Conservation (phyloP, 306 rosid genomes). For the Senna siamea region DNA sequence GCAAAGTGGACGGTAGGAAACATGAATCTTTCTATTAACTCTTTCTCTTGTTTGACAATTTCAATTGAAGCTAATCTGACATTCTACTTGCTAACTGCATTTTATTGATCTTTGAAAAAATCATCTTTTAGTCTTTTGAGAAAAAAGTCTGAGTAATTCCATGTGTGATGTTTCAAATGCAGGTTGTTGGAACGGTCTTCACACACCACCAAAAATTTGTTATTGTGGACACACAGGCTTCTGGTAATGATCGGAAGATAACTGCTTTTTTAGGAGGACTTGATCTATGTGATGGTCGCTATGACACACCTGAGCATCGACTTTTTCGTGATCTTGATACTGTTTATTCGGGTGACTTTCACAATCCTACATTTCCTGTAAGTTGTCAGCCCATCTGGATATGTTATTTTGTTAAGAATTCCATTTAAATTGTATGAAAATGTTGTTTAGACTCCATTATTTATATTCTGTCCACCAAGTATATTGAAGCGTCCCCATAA, state of each 20-base stretch:
- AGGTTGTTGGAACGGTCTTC: slow-evolving; percentile 87
- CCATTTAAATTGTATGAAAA: slow-evolving; percentile 1
- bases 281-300: slow-evolving; percentile 97
- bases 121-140: slow-evolving; percentile 29
- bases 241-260: slow-evolving; percentile 78
- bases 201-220: slow-evolving; percentile 98
- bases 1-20: slow-evolving; percentile 28
- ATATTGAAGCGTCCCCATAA: slow-evolving; percentile 10
- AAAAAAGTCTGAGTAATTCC: slow-evolving; percentile 28
- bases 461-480: slow-evolving; percentile 10
- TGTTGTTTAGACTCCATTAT: neutral
- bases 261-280: slow-evolving; percentile 93
- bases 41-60: slow-evolving; percentile 5
- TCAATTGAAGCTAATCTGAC: slow-evolving; percentile 2
- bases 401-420: slow-evolving; percentile 15
- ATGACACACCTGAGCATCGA: slow-evolving; percentile 94
- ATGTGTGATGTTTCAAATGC: slow-evolving; percentile 43
- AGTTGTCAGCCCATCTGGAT: slow-evolving; percentile 45
- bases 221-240: slow-evolving; percentile 82
- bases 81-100: neutral
- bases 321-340: slow-evolving; percentile 72
- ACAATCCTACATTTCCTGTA: slow-evolving; percentile 83
- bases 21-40: neutral
- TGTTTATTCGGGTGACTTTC: slow-evolving; percentile 71
- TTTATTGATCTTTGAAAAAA: neutral